Evolutionary conservation across 179 eudicot genomes (phyloP).

Genomic region (Patellifolia procumbens): DNA sequence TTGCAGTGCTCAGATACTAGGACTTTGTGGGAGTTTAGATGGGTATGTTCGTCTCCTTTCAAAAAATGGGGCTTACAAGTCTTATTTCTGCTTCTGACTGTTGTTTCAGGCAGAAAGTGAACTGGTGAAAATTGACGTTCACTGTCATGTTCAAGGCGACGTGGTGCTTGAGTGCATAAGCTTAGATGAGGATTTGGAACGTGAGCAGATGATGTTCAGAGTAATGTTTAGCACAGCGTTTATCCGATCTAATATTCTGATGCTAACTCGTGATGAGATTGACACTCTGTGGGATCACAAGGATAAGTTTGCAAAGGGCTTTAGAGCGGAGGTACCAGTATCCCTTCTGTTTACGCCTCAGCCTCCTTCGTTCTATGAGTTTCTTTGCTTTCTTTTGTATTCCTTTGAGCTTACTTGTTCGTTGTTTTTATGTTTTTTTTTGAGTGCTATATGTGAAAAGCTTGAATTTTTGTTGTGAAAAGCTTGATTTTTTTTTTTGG

Average conservation of each 20-base stretch:
- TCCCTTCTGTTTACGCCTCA: background rate
- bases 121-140: slow-evolving; percentile 62
- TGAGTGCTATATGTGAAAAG: background rate
- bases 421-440: background rate
- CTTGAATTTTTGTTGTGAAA: slow-evolving; percentile 2
- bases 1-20: background rate
- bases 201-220: slow-evolving; percentile 73
- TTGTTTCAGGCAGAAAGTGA: slow-evolving; percentile 68
- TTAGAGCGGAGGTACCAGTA: slow-evolving; percentile 66
- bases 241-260: slow-evolving; percentile 74
- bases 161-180: slow-evolving; percentile 79
- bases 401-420: background rate
- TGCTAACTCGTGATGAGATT: slow-evolving; percentile 74
- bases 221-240: slow-evolving; percentile 89
- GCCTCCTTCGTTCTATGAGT: background rate
- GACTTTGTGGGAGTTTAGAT: background rate
- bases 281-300: slow-evolving; percentile 65
- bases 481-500: background rate
- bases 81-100: slow-evolving; percentile 13
- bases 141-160: slow-evolving; percentile 74
- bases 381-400: background rate
- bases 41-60: background rate
- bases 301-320: slow-evolving; percentile 63
- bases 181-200: slow-evolving; percentile 55
- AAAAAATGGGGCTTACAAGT: slow-evolving; percentile 3